phyloP scores from a whole-genome alignment of 208 protist species.

The Vickermania spadyakhi region DNA sequence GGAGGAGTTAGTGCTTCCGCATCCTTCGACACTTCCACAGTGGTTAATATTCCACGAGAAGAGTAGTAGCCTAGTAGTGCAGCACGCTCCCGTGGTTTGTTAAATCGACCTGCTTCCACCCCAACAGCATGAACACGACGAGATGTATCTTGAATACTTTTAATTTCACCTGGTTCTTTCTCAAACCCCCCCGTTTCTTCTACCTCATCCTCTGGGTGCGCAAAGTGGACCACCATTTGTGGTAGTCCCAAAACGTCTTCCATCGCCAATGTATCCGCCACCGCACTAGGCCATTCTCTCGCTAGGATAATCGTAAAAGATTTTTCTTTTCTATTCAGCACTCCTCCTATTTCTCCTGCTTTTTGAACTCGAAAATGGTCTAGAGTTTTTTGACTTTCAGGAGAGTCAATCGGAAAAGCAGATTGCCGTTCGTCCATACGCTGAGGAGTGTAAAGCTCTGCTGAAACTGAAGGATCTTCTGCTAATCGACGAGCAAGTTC shows the following conservation, averaged over 20 bases:
- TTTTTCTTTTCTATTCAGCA: background rate
- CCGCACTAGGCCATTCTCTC: constrained; percentile 2
- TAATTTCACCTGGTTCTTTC: background rate
- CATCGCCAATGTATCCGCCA: constrained; percentile 11
- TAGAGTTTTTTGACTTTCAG: constrained; percentile 2
- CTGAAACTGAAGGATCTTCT: background rate
- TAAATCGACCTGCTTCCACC: background rate
- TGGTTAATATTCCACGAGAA: background rate
- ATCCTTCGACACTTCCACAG: background rate
- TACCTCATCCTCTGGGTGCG: background rate
- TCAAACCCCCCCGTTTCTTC: constrained; percentile 3
- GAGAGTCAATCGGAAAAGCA: background rate
- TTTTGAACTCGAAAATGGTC: constrained; percentile 2
- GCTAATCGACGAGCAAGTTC: background rate
- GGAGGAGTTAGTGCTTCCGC: background rate
- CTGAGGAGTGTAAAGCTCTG: background rate
- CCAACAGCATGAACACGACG: background rate
- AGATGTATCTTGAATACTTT: background rate
- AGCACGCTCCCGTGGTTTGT: constrained; percentile 1
- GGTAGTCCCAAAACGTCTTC: constrained; percentile 10
- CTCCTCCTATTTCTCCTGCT: background rate
- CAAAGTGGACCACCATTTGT: constrained; percentile 8
- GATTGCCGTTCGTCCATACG: background rate
- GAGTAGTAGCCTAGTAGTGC: constrained; percentile 5
- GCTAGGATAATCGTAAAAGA: background rate